phyloP scores from a whole-genome alignment of 176 grass and related monocot species.

The Tuctoria greenei region DNA sequence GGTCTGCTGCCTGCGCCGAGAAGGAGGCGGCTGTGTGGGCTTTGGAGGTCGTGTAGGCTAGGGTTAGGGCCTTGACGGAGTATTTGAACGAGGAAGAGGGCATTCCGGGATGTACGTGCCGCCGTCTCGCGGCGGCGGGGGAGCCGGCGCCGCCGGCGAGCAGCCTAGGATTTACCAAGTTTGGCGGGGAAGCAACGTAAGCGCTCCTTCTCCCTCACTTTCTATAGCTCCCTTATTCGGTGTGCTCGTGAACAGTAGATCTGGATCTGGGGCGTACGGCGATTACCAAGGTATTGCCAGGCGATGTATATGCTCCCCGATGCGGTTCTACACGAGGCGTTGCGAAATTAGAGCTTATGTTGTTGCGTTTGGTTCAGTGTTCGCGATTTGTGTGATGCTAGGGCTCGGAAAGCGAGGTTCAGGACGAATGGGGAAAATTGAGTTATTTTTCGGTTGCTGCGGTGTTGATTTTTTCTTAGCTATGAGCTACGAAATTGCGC shows the following conservation, averaged over 20 bases:
- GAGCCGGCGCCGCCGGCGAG: constrained; percentile 26
- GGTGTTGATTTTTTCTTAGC: neutral
- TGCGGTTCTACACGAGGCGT: neutral
- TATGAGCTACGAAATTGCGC: neutral
- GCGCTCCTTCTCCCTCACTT: constrained; percentile 16
- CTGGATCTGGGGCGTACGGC: constrained; percentile 55
- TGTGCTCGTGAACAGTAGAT: constrained; percentile 24
- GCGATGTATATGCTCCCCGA: neutral
- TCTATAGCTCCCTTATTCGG: neutral
- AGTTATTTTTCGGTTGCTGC: neutral
- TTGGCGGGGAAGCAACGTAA: constrained; percentile 97
- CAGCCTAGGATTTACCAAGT: constrained; percentile 87
- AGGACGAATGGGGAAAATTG: neutral
- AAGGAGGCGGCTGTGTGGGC: neutral
- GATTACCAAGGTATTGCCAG: constrained; percentile 21
- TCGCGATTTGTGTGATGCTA: neutral
- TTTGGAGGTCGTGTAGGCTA: neutral
- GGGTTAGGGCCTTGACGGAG: neutral
- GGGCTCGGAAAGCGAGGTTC: neutral
- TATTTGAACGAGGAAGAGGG: neutral
- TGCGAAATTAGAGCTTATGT: neutral
- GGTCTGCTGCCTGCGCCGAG: neutral
- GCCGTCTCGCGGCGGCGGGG: constrained; percentile 43
- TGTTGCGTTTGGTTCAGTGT: neutral
- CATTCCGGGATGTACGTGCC: constrained; percentile 65